phyloP scores from a whole-genome alignment of 2,329 filamentous ascomycete genomes.

The Alternaria panax region DNA sequence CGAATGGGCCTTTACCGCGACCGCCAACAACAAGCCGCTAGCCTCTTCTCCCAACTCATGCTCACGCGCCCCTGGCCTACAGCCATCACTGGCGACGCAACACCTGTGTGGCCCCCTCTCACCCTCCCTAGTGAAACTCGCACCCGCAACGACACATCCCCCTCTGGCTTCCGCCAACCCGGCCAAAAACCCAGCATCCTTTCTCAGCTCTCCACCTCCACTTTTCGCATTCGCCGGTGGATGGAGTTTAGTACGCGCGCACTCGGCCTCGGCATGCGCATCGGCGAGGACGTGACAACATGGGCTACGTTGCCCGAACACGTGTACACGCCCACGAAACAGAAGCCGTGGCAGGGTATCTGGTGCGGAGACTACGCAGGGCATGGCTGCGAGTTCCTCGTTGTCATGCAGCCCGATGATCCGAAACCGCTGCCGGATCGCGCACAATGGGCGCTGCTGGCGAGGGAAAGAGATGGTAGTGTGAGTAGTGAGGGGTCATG shows the following conservation, averaged over 20 bases:
- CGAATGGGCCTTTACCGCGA: constrained; percentile 54
- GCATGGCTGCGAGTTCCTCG: constrained; percentile 87
- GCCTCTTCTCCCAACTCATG: constrained; percentile 71
- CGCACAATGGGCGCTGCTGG: constrained; percentile 39
- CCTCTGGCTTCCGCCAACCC: constrained; percentile 52
- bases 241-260: constrained; percentile 65
- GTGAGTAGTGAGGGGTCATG: constrained; percentile 41
- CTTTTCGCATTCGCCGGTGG: constrained; percentile 80
- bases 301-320: constrained; percentile 76
- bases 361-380: constrained; percentile 91
- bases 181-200: constrained; percentile 61
- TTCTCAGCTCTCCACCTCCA: constrained; percentile 69
- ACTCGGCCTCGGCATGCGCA: constrained; percentile 47
- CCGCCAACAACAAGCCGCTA: constrained; percentile 30
- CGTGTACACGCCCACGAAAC: constrained; percentile 79
- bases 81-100: constrained; percentile 48
- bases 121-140: constrained; percentile 70
- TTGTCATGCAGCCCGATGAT: constrained; percentile 76
- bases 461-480: constrained; percentile 36
- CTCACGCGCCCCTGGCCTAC: constrained; percentile 64
- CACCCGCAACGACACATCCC: constrained; percentile 58
- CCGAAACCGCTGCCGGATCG: constrained; percentile 49
- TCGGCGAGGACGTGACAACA: constrained; percentile 63
- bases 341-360: constrained; percentile 87
- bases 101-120: constrained; percentile 74